Base-by-base conservation (phyloP, 2,329 filamentous ascomycete species). In the Lecanoromycetidae sp. region DNA sequence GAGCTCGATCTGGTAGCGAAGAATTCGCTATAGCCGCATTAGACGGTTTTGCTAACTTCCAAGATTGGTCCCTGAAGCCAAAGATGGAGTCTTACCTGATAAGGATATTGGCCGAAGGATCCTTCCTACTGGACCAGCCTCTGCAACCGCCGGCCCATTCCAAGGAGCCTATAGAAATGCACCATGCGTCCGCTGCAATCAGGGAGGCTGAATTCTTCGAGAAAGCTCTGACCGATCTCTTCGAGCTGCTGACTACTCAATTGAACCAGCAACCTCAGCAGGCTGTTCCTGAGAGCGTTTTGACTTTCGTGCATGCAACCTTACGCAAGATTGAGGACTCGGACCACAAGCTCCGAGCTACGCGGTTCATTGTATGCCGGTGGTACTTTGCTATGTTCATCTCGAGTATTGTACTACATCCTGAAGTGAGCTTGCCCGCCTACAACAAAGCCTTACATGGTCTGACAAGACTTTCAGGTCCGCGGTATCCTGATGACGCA, bases 11-110 rank as follows among this genome's bases (percentile, higher is more conserved):
- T 26, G 84, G 79, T 46, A 80, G 82, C 54, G 84, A 91, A 60
- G 80, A 84, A 48, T 82, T 95, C 48, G 74, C 95, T 49, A 81
- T 85, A 53, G 82, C 84, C 39, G 79, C 95, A 27, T 74, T 98
- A 42, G 88, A 91, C 63, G 80, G 86, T 48, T 96, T 87, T 84
- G 80, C 85, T 43, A 74, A 79, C 47, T 84, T 88, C 74, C 80
- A 85, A 52, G 82, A 88, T 63, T 96, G 90, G 88, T 84, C 86
- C 33, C 87, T 87, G 48, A 87, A 83, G 58, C 78, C 82, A 55
- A 91, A 87, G 54, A 80, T 98, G 71, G 88, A 95, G 66, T 84
- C 87, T 66, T 96, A 90, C 63, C 76, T 98, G 10, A 91, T 94
- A 84, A 85, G 91, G 61, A 86, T 93, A 51, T 76, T 98, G 26